These are phyloP conservation scores for Dillenia turbinata DNA, from an alignment of 164 flowering plant genomes.

Conservation along the genomic window DNA sequence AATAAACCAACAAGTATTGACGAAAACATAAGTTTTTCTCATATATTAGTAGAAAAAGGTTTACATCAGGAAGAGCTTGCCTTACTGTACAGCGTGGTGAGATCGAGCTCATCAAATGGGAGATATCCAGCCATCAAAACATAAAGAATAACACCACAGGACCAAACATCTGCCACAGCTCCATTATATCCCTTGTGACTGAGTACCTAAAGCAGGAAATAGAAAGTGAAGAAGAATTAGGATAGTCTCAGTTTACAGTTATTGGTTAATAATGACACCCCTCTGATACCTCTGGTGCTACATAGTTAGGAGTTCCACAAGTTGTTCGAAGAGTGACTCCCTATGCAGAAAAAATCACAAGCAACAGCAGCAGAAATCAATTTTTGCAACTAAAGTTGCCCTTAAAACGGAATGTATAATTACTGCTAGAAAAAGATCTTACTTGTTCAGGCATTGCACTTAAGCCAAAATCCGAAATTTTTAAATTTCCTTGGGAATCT, in stretches of 20 bases:
- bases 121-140: conserved; percentile 95
- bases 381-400: no score
- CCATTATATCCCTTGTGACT: conserved; percentile 96
- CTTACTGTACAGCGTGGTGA: conserved; percentile 85
- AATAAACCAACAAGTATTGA: no score
- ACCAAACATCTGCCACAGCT: conserved; percentile 94
- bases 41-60: no score
- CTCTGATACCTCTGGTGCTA: conserved; percentile 90
- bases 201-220: conserved; percentile 57
- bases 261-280: not conserved
- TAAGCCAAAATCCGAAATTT: conserved; percentile 97
- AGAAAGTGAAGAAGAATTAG: not conserved
- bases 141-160: conserved; percentile 97
- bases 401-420: not conserved
- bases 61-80: conserved; percentile 27
- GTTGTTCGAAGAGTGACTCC: conserved; percentile 88
- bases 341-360: conserved; percentile 33
- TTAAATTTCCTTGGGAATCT: conserved; percentile 88
- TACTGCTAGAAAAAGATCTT: conserved; percentile 15
- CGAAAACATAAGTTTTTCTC: no score
- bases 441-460: conserved; percentile 87
- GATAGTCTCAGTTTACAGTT: no score
- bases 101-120: conserved; percentile 96
- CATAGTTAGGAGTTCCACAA: conserved; percentile 99
- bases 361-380: not conserved